These are phyloP conservation scores for Punica granatum DNA, from an alignment of 345 rosid genomes.

Conservation along the genomic window DNA sequence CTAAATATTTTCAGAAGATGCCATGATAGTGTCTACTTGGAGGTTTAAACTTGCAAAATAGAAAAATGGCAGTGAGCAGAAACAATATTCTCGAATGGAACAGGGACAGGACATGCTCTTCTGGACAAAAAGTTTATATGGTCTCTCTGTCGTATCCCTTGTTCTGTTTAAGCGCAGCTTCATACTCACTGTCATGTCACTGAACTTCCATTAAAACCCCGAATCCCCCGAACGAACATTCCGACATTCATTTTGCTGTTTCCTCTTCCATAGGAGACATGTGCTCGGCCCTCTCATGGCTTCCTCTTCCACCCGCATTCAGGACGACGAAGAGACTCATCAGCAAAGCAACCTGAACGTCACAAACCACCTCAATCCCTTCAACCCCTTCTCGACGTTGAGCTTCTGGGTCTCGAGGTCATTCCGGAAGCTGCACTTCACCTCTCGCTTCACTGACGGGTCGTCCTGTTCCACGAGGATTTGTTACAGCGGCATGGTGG, in stretches of 20 bases:
- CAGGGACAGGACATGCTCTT: neutral
- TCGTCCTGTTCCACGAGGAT: neutral
- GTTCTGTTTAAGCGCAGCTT: neutral
- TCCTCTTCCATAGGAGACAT: neutral
- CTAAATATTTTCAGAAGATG: neutral
- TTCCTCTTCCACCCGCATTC: neutral
- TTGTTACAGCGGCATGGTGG: neutral
- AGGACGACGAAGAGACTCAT: neutral
- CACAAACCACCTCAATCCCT: neutral
- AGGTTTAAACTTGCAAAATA: neutral
- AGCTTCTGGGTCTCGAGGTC: conserved; percentile 4
- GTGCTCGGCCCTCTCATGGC: conserved; percentile 4
- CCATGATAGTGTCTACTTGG: neutral
- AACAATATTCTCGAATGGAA: neutral
- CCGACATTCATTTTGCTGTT: neutral
- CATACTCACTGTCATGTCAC: neutral
- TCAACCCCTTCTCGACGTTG: neutral
- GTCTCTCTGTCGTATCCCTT: neutral
- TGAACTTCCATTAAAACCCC: neutral
- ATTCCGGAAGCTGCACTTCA: conserved; percentile 2
- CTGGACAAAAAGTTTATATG: neutral
- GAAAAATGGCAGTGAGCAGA: neutral
- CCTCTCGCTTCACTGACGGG: neutral
- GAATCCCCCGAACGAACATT: neutral
- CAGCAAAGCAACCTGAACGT: neutral